phyloP scores from a whole-genome alignment of 129 eudicot genomes.

The Escallonia rubra region DNA sequence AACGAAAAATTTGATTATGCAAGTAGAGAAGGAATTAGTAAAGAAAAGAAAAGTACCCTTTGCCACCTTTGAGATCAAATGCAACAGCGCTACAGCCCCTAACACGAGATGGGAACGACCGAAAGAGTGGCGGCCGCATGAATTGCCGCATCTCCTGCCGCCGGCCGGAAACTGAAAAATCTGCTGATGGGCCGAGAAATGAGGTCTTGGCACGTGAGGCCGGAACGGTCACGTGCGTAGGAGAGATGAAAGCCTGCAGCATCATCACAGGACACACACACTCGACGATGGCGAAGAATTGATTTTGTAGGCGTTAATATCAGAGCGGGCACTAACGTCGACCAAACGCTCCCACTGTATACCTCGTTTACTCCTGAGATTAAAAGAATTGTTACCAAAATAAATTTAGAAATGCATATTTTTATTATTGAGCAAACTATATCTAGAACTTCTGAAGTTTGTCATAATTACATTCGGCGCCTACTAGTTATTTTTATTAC shows the following conservation, averaged over 20 bases:
- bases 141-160: slow-evolving; percentile 2
- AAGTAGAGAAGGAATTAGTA: not conserved
- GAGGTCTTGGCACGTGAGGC: slow-evolving; percentile 20
- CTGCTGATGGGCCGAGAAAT: slow-evolving; percentile 10
- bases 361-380: no score
- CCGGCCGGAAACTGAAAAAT: slow-evolving; percentile 12
- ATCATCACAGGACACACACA: not conserved
- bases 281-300: no score
- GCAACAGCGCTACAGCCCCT: slow-evolving; percentile 27
- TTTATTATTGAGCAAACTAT: no score
- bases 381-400: no score
- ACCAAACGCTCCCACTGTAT: no score
- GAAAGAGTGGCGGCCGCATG: slow-evolving; percentile 7
- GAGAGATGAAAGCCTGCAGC: slow-evolving; percentile 16
- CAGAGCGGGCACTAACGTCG: no score
- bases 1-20: no score
- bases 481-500: no score
- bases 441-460: no score
- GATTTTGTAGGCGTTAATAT: no score
- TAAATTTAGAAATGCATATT: no score
- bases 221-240: slow-evolving; percentile 19
- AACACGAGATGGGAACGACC: slow-evolving; percentile 16
- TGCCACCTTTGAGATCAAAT: slow-evolving; percentile 49
- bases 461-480: no score
- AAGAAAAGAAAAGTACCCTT: slow-evolving; percentile 36